Percentiles rank a stretch among this genome's conserved stretches.
phyloP scores from a whole-genome alignment of 2,329 filamentous ascomycete species.

The Calonectria pauciramosa region DNA sequence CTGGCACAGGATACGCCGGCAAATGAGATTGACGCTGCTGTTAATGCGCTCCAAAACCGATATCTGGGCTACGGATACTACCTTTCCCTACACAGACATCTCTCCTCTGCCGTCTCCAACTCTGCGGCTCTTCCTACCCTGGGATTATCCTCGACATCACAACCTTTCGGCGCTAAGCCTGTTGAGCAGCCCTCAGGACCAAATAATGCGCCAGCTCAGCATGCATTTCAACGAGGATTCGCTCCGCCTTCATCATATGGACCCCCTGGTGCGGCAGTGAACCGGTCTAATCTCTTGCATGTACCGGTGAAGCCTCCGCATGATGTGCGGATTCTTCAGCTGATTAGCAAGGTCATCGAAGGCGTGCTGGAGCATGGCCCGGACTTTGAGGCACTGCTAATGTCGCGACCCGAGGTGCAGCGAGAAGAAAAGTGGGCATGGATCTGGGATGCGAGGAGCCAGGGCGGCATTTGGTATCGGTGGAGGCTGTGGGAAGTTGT shows the following conservation, averaged over 20 bases:
- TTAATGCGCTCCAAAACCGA: slow-evolving; percentile 83
- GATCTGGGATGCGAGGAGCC: slow-evolving; percentile 88
- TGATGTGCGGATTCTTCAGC: slow-evolving; percentile 82
- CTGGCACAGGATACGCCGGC: slow-evolving; percentile 84
- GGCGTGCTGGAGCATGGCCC: slow-evolving; percentile 82
- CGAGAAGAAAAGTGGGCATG: slow-evolving; percentile 92
- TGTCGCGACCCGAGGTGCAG: slow-evolving; percentile 88
- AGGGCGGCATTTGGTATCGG: slow-evolving; percentile 89
- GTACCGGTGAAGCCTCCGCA: slow-evolving; percentile 82
- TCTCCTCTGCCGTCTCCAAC: slow-evolving; percentile 79
- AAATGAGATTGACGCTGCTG: slow-evolving; percentile 84
- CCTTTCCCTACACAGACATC: slow-evolving; percentile 82
- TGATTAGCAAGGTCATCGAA: slow-evolving; percentile 92
- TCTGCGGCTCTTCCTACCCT: slow-evolving; percentile 53
- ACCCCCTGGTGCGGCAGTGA: slow-evolving; percentile 56
- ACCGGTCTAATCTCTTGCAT: slow-evolving; percentile 66
- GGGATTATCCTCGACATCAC: slow-evolving; percentile 60
- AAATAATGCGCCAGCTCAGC: slow-evolving; percentile 56
- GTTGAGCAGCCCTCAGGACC: slow-evolving; percentile 60
- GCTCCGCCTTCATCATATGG: slow-evolving; percentile 82
- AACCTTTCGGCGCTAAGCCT: slow-evolving; percentile 84
- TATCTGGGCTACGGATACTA: slow-evolving; percentile 91
- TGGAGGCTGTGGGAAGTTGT: slow-evolving; percentile 91
- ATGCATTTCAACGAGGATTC: slow-evolving; percentile 71
- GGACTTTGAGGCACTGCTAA: slow-evolving; percentile 92